Evolutionary conservation across 495 filamentous ascomycete species (phyloP).

Genomic region (Talaromyces trachyspermus): DNA sequence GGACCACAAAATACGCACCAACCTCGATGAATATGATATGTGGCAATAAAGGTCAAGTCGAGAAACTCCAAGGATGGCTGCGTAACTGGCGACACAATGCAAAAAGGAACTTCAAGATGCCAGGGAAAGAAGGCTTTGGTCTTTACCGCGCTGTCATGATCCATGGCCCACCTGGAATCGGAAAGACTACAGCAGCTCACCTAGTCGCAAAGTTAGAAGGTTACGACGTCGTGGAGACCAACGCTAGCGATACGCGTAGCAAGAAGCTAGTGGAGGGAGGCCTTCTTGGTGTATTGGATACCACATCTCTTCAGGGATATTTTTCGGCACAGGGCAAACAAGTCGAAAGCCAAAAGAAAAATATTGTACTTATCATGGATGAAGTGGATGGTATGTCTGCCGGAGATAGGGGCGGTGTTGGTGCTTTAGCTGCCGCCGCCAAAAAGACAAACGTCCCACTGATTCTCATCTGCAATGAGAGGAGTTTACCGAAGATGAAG

Average conservation of each 20-base stretch:
- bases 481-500: constrained; percentile 91
- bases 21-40: constrained; percentile 79
- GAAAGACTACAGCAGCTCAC: constrained; percentile 96
- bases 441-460: constrained; percentile 92
- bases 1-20: constrained; percentile 95
- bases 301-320: constrained; percentile 84
- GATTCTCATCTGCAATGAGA: constrained; percentile 96
- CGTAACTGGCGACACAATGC: constrained; percentile 68
- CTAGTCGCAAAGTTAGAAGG: constrained; percentile 88
- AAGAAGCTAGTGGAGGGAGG: constrained; percentile 92
- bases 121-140: constrained; percentile 76
- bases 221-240: constrained; percentile 88
- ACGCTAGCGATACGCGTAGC: constrained; percentile 94
- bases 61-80: constrained; percentile 84
- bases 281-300: constrained; percentile 81
- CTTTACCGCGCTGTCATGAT: constrained; percentile 79
- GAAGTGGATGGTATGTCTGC: constrained; percentile 99
- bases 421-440: constrained; percentile 85
- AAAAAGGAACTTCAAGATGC: constrained; percentile 66
- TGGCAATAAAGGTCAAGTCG: constrained; percentile 86
- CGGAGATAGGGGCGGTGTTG: constrained; percentile 92
- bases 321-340: constrained; percentile 81
- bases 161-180: constrained; percentile 91
- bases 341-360: constrained; percentile 75
- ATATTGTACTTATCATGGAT: constrained; percentile 95